phyloP scores from a whole-genome alignment of 2,329 filamentous ascomycete species.

The Botrytis pseudocinerea region DNA sequence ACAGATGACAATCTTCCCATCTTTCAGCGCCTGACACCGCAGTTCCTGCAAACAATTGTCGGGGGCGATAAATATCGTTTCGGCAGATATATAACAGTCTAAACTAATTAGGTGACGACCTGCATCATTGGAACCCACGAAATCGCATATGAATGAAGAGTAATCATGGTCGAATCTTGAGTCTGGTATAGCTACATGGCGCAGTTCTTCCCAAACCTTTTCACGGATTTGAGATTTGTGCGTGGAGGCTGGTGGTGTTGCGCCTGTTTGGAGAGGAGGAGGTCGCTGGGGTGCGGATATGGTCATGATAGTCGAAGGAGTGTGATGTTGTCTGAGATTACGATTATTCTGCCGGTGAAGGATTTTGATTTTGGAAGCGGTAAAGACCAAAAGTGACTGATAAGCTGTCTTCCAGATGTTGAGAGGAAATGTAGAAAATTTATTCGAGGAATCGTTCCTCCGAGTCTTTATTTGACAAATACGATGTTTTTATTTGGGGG shows the following conservation, averaged over 20 bases:
- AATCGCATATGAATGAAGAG: slow-evolving; percentile 47
- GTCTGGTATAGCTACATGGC: slow-evolving; percentile 45
- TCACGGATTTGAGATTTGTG: slow-evolving; percentile 23
- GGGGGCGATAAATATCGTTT: slow-evolving; percentile 45
- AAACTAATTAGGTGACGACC: slow-evolving; percentile 40
- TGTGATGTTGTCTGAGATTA: background rate
- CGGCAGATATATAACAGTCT: slow-evolving; percentile 40
- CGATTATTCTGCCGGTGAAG: slow-evolving; percentile 11
- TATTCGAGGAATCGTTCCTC: background rate
- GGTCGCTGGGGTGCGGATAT: slow-evolving; percentile 15
- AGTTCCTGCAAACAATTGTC: slow-evolving; percentile 49
- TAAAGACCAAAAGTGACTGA: slow-evolving; percentile 5
- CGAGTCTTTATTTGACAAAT: slow-evolving; percentile 4
- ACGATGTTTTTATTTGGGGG: background rate
- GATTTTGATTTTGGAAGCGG: slow-evolving; percentile 12
- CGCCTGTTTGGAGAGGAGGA: background rate
- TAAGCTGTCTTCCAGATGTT: background rate
- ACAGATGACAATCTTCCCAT: slow-evolving; percentile 46
- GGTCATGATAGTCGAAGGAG: slow-evolving; percentile 9
- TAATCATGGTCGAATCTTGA: slow-evolving; percentile 48
- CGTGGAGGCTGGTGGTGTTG: slow-evolving; percentile 14
- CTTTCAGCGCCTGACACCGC: slow-evolving; percentile 43
- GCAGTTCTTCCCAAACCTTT: slow-evolving; percentile 43
- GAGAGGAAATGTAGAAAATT: background rate
- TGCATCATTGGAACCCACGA: slow-evolving; percentile 43